phyloP scores from a whole-genome alignment of 2,329 filamentous ascomycete genomes.

The Neoscytalidium dimidiatum region DNA sequence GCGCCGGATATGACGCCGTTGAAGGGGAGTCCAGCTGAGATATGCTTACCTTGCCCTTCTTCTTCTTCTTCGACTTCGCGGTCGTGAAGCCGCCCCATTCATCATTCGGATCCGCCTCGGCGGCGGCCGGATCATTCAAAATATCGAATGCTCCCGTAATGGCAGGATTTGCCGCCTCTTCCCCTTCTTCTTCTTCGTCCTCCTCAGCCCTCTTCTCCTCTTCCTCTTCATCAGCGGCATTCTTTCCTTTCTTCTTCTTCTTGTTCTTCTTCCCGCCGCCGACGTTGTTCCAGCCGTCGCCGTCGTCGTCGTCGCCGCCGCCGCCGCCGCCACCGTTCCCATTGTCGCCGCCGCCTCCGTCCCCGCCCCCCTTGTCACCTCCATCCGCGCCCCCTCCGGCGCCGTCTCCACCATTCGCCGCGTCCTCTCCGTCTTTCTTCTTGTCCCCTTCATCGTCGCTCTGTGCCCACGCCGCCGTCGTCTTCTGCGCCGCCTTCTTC shows the following conservation, averaged over 20 bases:
- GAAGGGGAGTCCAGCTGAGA: neutral
- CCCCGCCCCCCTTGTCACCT: slow-evolving; percentile 33
- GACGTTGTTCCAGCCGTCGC: slow-evolving; percentile 35
- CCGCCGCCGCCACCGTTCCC: slow-evolving; percentile 29
- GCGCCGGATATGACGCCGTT: neutral
- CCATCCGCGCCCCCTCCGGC: slow-evolving; percentile 31
- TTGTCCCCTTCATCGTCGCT: slow-evolving; percentile 52
- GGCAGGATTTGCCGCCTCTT: slow-evolving; percentile 31
- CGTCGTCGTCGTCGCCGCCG: slow-evolving; percentile 30
- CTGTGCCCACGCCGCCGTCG: slow-evolving; percentile 35
- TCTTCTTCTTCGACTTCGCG: slow-evolving; percentile 53
- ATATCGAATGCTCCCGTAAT: slow-evolving; percentile 27
- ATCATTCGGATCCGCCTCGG: slow-evolving; percentile 29
- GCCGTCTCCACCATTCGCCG: slow-evolving; percentile 36
- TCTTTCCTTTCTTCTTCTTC: slow-evolving; percentile 41
- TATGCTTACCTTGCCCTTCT: slow-evolving; percentile 52
- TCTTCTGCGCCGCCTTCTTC: slow-evolving; percentile 51
- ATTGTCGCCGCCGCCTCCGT: slow-evolving; percentile 29
- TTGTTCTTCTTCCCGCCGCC: slow-evolving; percentile 41
- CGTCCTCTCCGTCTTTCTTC: slow-evolving; percentile 38
- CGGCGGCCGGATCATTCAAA: slow-evolving; percentile 22
- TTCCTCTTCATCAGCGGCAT: slow-evolving; percentile 27
- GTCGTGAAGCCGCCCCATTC: slow-evolving; percentile 53
- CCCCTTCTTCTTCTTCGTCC: slow-evolving; percentile 37
- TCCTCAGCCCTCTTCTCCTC: slow-evolving; percentile 40